Conservation (phyloP, 2,329 filamentous ascomycete genomes). For the Trichoderma breve region DNA sequence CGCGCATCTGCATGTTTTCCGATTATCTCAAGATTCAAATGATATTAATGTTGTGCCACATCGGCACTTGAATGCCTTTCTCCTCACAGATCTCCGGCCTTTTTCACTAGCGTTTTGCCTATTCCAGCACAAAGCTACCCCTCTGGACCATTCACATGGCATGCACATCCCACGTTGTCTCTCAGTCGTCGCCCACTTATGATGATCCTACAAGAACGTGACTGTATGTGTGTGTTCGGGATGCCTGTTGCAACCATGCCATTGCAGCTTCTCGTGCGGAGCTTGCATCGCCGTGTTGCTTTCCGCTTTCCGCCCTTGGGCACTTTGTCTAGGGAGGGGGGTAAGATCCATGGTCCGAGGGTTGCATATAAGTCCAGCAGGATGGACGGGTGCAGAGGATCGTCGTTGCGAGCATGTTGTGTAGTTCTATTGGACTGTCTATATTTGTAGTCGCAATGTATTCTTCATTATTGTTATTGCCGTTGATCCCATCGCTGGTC, state of each 20-base stretch:
- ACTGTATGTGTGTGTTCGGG: neutral
- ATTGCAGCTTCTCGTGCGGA: slow-evolving; percentile 5
- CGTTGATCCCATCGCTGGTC: neutral
- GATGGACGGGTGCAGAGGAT: neutral
- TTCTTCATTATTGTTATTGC: slow-evolving; percentile 5
- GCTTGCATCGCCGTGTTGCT: neutral
- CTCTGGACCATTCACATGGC: slow-evolving; percentile 18
- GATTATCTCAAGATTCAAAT: neutral
- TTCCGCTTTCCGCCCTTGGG: slow-evolving; percentile 2
- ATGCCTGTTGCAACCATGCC: slow-evolving; percentile 9
- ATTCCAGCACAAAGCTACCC: neutral
- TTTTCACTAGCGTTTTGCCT: neutral
- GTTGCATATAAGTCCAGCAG: slow-evolving; percentile 6
- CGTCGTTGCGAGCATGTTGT: neutral
- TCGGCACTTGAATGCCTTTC: neutral
- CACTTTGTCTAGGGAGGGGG: neutral
- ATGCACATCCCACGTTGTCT: slow-evolving; percentile 20
- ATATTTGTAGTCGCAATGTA: slow-evolving; percentile 15
- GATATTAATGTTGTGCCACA: neutral
- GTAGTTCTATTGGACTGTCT: neutral
- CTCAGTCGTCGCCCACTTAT: slow-evolving; percentile 13
- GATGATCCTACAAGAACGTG: slow-evolving; percentile 18
- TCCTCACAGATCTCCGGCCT: neutral
- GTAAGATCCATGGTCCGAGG: neutral
- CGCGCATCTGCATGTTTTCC: neutral